Percentiles rank a stretch among this genome's conserved stretches.
Evolutionary conservation across 768 basidiomycete genomes (phyloP).

Genomic region (Harrya chromipes): DNA sequence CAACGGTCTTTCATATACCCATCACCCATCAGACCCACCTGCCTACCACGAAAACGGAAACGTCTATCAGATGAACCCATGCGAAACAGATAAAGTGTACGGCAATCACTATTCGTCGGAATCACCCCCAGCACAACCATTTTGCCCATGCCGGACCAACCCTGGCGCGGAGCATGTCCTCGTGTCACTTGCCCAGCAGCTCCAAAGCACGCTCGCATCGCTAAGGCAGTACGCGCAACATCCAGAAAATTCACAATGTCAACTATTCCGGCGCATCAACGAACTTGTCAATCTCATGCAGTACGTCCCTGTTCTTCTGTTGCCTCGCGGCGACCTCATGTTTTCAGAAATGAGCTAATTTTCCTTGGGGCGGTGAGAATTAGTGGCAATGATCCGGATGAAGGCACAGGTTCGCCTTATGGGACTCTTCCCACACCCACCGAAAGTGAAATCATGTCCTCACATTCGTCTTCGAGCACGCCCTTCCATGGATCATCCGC

Average conservation of each 20-base stretch:
- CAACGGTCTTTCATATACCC: conserved; percentile 32
- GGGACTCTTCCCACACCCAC: conserved; percentile 56
- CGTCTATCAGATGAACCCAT: conserved; percentile 36
- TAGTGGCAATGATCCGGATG: conserved; percentile 52
- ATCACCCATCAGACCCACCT: conserved; percentile 33
- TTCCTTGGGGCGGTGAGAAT: conserved; percentile 28
- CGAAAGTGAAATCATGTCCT: conserved; percentile 56
- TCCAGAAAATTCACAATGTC: conserved; percentile 49
- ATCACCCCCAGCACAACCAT: conserved; percentile 35
- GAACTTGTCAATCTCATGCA: conserved; percentile 64
- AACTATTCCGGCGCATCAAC: conserved; percentile 54
- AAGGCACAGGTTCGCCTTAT: conserved; percentile 46
- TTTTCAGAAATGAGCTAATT: conserved; percentile 30
- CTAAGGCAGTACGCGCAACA: conserved; percentile 63
- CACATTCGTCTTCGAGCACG: conserved; percentile 43
- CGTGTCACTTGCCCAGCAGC: conserved; percentile 59
- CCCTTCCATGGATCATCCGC: conserved; percentile 41
- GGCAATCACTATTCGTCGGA: conserved; percentile 31
- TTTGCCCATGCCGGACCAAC: conserved; percentile 63
- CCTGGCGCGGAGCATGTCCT: conserved; percentile 58
- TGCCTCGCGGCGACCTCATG: conserved; percentile 35
- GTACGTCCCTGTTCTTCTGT: conserved; percentile 42
- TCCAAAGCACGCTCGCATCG: conserved; percentile 53
- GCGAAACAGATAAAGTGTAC: conserved; percentile 34
- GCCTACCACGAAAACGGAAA: conserved; percentile 34